phyloP scores from a whole-genome alignment of 352 stramenopile genomes.

The Globisporangium recalcitrans region DNA sequence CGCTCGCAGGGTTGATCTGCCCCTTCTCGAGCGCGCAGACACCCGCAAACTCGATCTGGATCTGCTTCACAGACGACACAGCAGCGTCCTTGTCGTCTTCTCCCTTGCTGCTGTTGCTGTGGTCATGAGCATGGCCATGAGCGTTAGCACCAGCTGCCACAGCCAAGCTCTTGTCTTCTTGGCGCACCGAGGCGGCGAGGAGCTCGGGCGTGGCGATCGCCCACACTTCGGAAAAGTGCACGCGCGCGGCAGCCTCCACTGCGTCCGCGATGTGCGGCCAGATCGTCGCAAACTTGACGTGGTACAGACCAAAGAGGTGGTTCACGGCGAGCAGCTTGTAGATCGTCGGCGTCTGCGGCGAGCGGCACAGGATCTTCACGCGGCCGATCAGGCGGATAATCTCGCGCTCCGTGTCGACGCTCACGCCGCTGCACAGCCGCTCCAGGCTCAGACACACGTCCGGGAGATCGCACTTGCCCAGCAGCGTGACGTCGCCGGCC shows the following conservation, averaged over 20 bases:
- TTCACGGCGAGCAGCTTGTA: conserved; percentile 78
- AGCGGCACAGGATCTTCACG: conserved; percentile 72
- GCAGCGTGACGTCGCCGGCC: conserved; percentile 29
- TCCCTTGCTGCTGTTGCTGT: background rate
- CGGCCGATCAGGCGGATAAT: conserved; percentile 74
- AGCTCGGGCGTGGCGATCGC: conserved; percentile 51
- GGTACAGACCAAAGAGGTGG: conserved; percentile 76
- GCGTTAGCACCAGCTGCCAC: background rate
- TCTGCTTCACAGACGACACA: conserved; percentile 21
- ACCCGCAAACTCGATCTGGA: conserved; percentile 42
- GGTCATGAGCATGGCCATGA: background rate
- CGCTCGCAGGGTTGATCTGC: conserved; percentile 30
- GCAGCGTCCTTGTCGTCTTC: background rate
- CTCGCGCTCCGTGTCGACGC: conserved; percentile 78
- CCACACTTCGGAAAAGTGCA: conserved; percentile 68
- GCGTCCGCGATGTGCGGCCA: conserved; percentile 77
- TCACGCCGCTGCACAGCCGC: conserved; percentile 39
- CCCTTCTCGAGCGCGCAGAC: conserved; percentile 58
- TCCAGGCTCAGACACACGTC: conserved; percentile 69
- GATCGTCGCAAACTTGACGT: conserved; percentile 87
- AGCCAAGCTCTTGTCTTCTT: conserved; percentile 23
- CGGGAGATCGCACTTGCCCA: conserved; percentile 59
- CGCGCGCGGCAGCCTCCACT: conserved; percentile 44
- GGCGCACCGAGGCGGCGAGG: conserved; percentile 33
- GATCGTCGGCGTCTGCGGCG: conserved; percentile 58